Evolutionary conservation across 164 flowering plant species (phyloP).

Genomic region (Piper betle): DNA sequence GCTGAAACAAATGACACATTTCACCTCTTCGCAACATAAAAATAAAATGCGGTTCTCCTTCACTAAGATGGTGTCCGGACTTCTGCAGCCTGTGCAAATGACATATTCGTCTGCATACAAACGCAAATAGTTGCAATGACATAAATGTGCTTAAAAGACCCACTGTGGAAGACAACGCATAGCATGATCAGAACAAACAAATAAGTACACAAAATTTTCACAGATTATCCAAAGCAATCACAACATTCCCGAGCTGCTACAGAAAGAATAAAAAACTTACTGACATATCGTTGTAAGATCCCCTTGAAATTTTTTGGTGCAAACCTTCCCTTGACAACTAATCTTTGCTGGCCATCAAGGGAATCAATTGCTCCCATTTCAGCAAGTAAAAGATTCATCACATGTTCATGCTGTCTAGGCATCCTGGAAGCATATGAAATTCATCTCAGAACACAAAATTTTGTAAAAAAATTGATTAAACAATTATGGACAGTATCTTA

Average conservation of each 20-base stretch:
- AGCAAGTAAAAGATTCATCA: conserved; percentile 81
- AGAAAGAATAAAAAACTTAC: conserved; percentile 36
- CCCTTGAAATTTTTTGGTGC: conserved; percentile 95
- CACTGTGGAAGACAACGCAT: too few relatives aligned
- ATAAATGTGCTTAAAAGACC: too few relatives aligned
- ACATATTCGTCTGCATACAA: conserved; percentile 54
- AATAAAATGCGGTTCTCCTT: conserved; percentile 84
- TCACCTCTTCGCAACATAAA: conserved; percentile 73
- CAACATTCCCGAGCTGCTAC: neutral
- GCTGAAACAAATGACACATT: neutral
- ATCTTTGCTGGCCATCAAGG: conserved; percentile 84
- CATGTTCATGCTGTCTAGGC: conserved; percentile 97
- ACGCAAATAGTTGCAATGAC: too few relatives aligned
- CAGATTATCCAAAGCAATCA: too few relatives aligned
- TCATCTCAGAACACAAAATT: neutral
- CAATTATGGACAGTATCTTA: too few relatives aligned
- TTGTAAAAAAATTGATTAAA: too few relatives aligned
- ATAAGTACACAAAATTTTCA: too few relatives aligned
- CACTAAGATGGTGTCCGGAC: conserved; percentile 71
- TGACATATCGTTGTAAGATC: conserved; percentile 73
- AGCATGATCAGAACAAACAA: too few relatives aligned
- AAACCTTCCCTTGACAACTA: conserved; percentile 87
- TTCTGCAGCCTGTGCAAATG: conserved; percentile 72
- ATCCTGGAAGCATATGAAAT: conserved; percentile 31
- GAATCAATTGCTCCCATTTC: conserved; percentile 97